Evolutionary conservation across 371 early-diverging fungal species (phyloP), one percentile per base, ranked within the genome.

Genomic region (Rhizopus stolonifer): DNA sequence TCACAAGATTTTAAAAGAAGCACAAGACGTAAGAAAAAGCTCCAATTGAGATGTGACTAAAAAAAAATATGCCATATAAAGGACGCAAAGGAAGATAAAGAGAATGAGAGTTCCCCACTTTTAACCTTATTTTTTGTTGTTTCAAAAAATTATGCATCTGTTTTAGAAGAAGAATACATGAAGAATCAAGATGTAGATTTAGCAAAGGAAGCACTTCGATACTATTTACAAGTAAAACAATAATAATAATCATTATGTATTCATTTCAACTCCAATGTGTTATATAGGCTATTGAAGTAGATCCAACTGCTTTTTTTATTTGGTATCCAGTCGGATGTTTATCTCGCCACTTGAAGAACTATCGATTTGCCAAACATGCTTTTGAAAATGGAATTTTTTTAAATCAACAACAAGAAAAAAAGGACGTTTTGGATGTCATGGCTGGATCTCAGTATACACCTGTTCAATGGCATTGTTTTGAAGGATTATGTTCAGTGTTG

Each of bases 111-210:
- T 21, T 59, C 61, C 19, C 64, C 48, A 46, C 49, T 58, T 31
- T 53, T 52, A 45, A 54, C 36, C 38, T 69, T 44, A 66, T 81
- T 74, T 8, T 86, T 78, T 54, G 61, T 84, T 4, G 84, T 84
- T 2, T 79, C 71, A 42, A 80, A 81, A 44, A 84, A 84, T 55
- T 86, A 83, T 61, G 86, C 79, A 3, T 58, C 62, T 0, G 63
- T 86, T 13, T 58, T 84, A 14, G 79, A 86, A 58, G 65, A 72
- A 6, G 70, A 73, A 29, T 70, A 57, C 26, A 49, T 33, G 3
- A 22, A 26, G 15, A 44, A 47, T 18, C 52, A 18, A 15, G 11
- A 34, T 1, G 59, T 60, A 3, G 45, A 63, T 0, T 64, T 55
- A 8, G 60, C 62, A 4, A 69, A 65, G 19, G 56, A 72, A 2